Percentiles rank a stretch among this genome's conserved stretches.
phyloP scores from a whole-genome alignment of 495 filamentous ascomycete genomes.

The Penicillium daleae region DNA sequence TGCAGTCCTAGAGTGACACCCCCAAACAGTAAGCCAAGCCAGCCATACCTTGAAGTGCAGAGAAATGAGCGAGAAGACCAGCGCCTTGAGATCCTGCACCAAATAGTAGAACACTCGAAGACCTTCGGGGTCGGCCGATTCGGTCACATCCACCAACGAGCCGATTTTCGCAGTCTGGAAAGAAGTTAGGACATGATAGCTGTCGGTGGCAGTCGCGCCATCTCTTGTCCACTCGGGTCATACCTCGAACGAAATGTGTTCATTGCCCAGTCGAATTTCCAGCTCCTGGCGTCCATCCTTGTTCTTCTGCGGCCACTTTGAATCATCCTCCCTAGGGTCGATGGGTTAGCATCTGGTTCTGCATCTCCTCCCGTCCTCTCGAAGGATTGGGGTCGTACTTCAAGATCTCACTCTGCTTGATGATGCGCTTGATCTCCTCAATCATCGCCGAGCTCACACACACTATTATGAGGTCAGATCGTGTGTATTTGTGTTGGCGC shows the following conservation, averaged over 20 bases:
- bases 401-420: slow-evolving; percentile 97
- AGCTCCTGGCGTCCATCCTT: slow-evolving; percentile 98
- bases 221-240: not conserved
- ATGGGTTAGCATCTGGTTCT: slow-evolving; percentile 18
- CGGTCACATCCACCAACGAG: slow-evolving; percentile 93
- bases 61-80: slow-evolving; percentile 94
- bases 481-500: slow-evolving; percentile 1
- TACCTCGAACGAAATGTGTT: slow-evolving; percentile 98
- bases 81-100: slow-evolving; percentile 94
- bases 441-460: slow-evolving; percentile 93
- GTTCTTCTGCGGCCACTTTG: slow-evolving; percentile 99
- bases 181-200: not conserved
- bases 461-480: slow-evolving; percentile 63
- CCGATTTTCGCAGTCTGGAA: slow-evolving; percentile 95
- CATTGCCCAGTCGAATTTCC: slow-evolving; percentile 90
- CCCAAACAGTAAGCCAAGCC: not conserved
- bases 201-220: not conserved
- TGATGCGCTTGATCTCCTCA: slow-evolving; percentile 91
- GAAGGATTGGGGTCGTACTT: slow-evolving; percentile 61
- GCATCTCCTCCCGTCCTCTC: not conserved
- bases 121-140: slow-evolving; percentile 94
- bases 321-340: slow-evolving; percentile 83
- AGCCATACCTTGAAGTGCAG: slow-evolving; percentile 88
- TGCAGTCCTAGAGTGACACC: not conserved
- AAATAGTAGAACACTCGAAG: slow-evolving; percentile 99